These are phyloP conservation scores for Wickerhamiella shivajii DNA, from an alignment of 805 yeast species.

Conservation along the genomic window DNA sequence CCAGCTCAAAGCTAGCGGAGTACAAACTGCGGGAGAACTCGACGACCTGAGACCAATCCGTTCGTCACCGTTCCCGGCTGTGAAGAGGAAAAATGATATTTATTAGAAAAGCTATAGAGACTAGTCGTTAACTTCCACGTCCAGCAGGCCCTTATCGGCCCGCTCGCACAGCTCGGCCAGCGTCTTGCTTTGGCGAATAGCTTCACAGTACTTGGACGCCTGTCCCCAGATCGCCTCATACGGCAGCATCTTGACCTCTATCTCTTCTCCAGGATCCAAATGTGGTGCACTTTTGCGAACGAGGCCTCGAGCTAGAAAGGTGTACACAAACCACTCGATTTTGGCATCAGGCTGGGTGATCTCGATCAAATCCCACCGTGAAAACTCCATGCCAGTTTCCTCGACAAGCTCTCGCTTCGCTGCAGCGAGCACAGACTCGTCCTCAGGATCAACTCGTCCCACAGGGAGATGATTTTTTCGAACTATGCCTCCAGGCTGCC, in stretches of 20 bases:
- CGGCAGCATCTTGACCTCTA: constrained; percentile 4
- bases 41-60: too few relatives aligned
- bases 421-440: constrained; percentile 3
- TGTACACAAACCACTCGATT: constrained; percentile 7
- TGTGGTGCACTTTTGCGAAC: neutral
- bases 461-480: constrained; percentile 6
- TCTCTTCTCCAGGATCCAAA: constrained; percentile 6
- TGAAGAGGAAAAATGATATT: too few relatives aligned
- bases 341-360: constrained; percentile 7
- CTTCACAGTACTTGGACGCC: constrained; percentile 8
- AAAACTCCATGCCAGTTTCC: constrained; percentile 6
- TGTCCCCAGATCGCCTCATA: constrained; percentile 4
- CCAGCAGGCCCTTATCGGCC: neutral
- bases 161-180: neutral
- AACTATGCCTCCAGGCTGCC: constrained; percentile 5
- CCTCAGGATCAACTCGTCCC: constrained; percentile 6
- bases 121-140: neutral
- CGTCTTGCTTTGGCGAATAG: constrained; percentile 3
- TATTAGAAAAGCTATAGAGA: neutral
- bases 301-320: constrained; percentile 4
- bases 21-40: too few relatives aligned
- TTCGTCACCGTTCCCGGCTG: too few relatives aligned
- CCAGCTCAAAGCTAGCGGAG: too few relatives aligned
- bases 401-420: constrained; percentile 7
- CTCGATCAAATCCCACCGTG: constrained; percentile 6